phyloP scores from a whole-genome alignment of 768 basidiomycete species.

The Crucibulum laeve region DNA sequence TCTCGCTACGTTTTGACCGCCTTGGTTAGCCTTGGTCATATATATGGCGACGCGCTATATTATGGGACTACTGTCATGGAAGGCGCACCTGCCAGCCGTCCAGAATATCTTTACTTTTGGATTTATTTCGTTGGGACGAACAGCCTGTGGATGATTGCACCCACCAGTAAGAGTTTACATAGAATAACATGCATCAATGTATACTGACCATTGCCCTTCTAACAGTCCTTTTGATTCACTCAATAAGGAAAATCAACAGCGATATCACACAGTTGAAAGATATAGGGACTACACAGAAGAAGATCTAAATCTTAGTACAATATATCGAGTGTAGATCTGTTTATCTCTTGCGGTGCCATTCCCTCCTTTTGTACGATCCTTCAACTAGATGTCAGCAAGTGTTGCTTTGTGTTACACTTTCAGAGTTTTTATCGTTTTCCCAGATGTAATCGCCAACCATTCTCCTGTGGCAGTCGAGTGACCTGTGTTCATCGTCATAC shows the following conservation, averaged over 20 bases:
- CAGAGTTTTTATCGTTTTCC: slow-evolving; percentile 76
- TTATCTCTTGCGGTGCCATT: no score
- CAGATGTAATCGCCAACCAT: slow-evolving; percentile 83
- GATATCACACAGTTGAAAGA: background rate
- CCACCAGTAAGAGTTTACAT: slow-evolving; percentile 7
- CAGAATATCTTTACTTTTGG: slow-evolving; percentile 11
- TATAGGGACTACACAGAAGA: background rate
- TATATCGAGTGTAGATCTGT: no score
- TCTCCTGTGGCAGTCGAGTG: slow-evolving; percentile 74
- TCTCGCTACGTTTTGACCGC: slow-evolving; percentile 7
- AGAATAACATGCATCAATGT: no score
- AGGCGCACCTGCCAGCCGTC: slow-evolving; percentile 7
- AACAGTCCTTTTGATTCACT: background rate
- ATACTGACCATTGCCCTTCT: no score
- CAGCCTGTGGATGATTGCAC: slow-evolving; percentile 9
- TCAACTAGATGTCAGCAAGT: slow-evolving; percentile 16
- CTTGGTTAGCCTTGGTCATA: slow-evolving; percentile 8
- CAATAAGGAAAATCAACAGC: background rate
- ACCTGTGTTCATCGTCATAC: slow-evolving; percentile 71
- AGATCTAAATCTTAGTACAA: no score
- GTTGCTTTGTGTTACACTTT: no score
- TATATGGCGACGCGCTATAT: slow-evolving; percentile 9
- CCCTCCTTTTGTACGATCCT: no score
- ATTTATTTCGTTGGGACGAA: slow-evolving; percentile 10
- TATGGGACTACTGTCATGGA: slow-evolving; percentile 7